Conservation (phyloP, 352 stramenopile genomes). For the Pythium sukuiense region DNA sequence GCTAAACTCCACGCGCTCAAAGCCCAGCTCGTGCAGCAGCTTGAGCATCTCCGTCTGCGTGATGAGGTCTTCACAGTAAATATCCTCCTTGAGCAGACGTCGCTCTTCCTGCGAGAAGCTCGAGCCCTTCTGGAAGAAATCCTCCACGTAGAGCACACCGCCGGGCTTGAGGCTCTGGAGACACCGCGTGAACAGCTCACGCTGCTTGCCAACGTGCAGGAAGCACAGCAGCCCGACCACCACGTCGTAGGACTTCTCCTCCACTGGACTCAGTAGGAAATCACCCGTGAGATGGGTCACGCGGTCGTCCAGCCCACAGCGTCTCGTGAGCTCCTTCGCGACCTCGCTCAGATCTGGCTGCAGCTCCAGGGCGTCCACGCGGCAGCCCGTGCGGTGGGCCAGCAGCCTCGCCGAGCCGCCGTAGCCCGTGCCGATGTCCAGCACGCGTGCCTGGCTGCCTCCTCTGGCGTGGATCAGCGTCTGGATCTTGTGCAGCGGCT, state of each 20-base stretch:
- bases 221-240: constrained; percentile 75
- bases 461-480: constrained; percentile 35
- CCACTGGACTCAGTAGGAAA: constrained; percentile 48
- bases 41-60: constrained; percentile 37
- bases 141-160: constrained; percentile 75
- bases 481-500: constrained; percentile 52
- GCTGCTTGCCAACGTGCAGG: constrained; percentile 65
- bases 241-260: constrained; percentile 43
- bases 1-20: constrained; percentile 51
- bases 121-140: constrained; percentile 59
- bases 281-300: constrained; percentile 65
- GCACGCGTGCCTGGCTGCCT: constrained; percentile 34
- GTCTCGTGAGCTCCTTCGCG: constrained; percentile 54
- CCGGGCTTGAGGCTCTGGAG: constrained; percentile 54
- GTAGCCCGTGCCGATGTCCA: constrained; percentile 90
- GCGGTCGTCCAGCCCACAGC: constrained; percentile 44
- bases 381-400: constrained; percentile 61
- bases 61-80: constrained; percentile 63
- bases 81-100: constrained; percentile 48
- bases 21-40: constrained; percentile 48
- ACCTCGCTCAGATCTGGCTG: constrained; percentile 71
- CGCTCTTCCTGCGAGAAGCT: constrained; percentile 49
- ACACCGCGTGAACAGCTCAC: constrained; percentile 58
- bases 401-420: constrained; percentile 87
- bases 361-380: constrained; percentile 74